phyloP scores from a whole-genome alignment of 2,329 filamentous ascomycete species.

The Botrytis paeoniae region DNA sequence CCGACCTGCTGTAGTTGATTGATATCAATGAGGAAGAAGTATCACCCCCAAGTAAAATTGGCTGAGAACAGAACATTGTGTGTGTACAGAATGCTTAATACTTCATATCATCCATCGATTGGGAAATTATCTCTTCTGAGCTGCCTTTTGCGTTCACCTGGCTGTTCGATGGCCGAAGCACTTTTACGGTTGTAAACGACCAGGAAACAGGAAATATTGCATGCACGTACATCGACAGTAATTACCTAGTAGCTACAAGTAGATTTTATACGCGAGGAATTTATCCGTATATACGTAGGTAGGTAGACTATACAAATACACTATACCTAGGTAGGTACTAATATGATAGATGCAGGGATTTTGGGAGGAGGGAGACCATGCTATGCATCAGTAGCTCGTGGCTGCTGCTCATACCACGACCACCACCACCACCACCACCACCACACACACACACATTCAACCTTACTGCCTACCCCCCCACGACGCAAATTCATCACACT shows the following conservation, averaged over 20 bases:
- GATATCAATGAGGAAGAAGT: background rate
- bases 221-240: background rate
- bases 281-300: background rate
- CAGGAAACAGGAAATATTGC: background rate
- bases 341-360: background rate
- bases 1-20: background rate
- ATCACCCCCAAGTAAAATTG: background rate
- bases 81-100: background rate
- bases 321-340: background rate
- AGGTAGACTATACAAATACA: background rate
- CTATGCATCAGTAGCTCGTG: conserved; percentile 7
- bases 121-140: background rate
- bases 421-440: background rate
- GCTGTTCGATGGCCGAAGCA: background rate
- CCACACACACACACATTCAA: background rate
- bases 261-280: background rate
- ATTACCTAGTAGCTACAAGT: background rate
- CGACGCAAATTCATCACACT: background rate
- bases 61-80: background rate
- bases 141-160: background rate
- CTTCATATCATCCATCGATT: background rate
- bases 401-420: background rate
- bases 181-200: background rate
- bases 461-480: background rate
- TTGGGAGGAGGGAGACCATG: background rate